Base-by-base conservation (phyloP, 352 stramenopile species). In the Pythium pectinolyticum region DNA sequence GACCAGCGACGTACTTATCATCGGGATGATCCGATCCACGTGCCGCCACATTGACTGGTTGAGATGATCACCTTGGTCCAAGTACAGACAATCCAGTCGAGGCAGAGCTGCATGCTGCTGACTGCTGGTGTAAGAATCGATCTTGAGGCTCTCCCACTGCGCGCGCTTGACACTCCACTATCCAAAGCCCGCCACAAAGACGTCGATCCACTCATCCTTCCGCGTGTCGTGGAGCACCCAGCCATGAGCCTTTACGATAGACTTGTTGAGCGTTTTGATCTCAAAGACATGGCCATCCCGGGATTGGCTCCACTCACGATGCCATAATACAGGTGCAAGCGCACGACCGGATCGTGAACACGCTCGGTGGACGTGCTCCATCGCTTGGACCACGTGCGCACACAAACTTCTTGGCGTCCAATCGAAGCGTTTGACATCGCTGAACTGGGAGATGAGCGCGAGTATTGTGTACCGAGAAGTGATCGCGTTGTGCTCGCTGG, bases 151-250 rank as follows among this genome's bases (percentile, higher is more conserved):
- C 14, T 37, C 2, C 30, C 39, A 54, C 28, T 71, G 43, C 9
- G 37, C 30, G 15, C 57, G 54, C 3, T 43, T 51, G 43, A 79
- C 55, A 31, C 69, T 51, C 3, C 71, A 71, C 30, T 66, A 69
- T 1, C 62, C 71, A 45, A 56, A 65, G n/a, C 74, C 71, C 20
- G 74, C 71, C 5, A 82, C 53, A 8, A 79, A 37, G 7, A 77
- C 57, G 22, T 79, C 68, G 8, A 77, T 61, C 59, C 47, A 70
- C 4, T 73, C 59, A 39, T 52, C 66, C 11, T 66, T 28, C 14
- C 34, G 41, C 9, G 73, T 63, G 30, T 72, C 49, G 27, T 76
- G 57, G 3, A 78, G 41, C 14, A 78, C 9, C 27, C 64, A 67
- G 9, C 41, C 41, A 28, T 61, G 66, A 12, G 17, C 25, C 17